Evolutionary conservation across 2,329 filamentous ascomycete species (phyloP).

Genomic region (Ophiostoma novo-ulmi): DNA sequence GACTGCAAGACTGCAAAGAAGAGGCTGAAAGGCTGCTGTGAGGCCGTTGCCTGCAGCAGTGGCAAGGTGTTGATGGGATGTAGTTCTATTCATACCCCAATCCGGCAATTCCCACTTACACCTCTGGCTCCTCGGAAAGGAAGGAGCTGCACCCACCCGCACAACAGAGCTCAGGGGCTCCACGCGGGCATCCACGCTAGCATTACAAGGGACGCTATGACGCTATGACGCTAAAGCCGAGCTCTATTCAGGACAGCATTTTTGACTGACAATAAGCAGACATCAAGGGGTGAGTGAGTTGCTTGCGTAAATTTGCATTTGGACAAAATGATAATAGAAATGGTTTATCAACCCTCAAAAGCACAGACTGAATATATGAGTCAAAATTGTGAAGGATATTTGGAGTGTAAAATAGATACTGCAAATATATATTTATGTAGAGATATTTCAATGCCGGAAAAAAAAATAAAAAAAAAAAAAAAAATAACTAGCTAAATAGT

Average conservation of each 20-base stretch:
- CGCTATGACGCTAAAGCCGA: not conserved
- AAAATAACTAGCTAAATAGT: not conserved
- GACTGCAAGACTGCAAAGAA: not conserved
- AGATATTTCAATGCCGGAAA: too few relatives aligned
- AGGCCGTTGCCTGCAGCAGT: not conserved
- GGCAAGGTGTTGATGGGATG: constrained; percentile 19
- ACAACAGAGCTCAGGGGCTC: not conserved
- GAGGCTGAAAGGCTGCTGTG: not conserved
- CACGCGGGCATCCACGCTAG: not conserved
- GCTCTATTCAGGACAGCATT: not conserved
- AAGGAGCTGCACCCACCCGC: not conserved
- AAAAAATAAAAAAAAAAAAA: not conserved
- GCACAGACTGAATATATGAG: too few relatives aligned
- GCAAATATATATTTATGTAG: too few relatives aligned
- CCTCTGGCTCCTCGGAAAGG: not conserved
- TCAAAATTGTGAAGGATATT: too few relatives aligned
- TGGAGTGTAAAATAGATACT: too few relatives aligned
- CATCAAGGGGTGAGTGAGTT: too few relatives aligned
- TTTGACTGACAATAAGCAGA: not conserved
- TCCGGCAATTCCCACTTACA: constrained; percentile 23
- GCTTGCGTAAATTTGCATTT: not conserved
- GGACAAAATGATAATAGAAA: too few relatives aligned
- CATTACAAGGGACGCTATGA: not conserved
- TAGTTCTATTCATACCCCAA: constrained; percentile 29
- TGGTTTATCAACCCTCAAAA: too few relatives aligned